Evolutionary conservation across 768 basidiomycete genomes (phyloP).

Genomic region (Podaxis mareebaensis): DNA sequence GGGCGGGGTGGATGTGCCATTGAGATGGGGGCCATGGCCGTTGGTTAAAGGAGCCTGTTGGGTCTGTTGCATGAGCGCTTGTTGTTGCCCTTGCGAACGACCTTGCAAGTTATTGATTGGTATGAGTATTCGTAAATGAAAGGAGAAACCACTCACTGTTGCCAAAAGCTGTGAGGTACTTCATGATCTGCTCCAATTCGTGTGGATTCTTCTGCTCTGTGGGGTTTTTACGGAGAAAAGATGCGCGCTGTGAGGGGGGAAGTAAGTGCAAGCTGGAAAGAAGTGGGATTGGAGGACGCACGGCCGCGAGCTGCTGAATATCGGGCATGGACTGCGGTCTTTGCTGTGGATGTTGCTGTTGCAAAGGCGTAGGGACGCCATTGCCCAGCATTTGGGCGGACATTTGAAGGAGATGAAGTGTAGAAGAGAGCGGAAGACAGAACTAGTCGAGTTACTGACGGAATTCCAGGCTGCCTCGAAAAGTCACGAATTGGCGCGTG

Average conservation of each 20-base stretch:
- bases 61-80: slow-evolving; percentile 26
- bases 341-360: slow-evolving; percentile 24
- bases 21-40: slow-evolving; percentile 47
- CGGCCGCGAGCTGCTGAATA: slow-evolving; percentile 44
- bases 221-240: slow-evolving; percentile 52
- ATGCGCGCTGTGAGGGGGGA: slow-evolving; percentile 39
- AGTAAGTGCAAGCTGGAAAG: slow-evolving; percentile 15
- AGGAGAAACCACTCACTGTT: slow-evolving; percentile 32
- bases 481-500: slow-evolving; percentile 18
- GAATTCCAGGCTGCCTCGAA: slow-evolving; percentile 15
- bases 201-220: slow-evolving; percentile 45
- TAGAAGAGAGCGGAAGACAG: background rate
- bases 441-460: background rate
- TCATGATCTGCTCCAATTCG: slow-evolving; percentile 48
- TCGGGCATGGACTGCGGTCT: slow-evolving; percentile 34
- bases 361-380: slow-evolving; percentile 33
- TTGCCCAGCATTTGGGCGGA: slow-evolving; percentile 43
- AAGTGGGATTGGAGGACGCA: slow-evolving; percentile 27
- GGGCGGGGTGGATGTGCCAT: slow-evolving; percentile 39
- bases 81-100: slow-evolving; percentile 34
- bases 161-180: slow-evolving; percentile 47
- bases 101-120: slow-evolving; percentile 24
- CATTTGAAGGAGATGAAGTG: slow-evolving; percentile 26
- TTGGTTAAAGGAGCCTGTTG: slow-evolving; percentile 40
- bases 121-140: background rate